Conservation (phyloP, 225 moss, liverwort and hornwort genomes). For the Marchantia polymorpha region DNA sequence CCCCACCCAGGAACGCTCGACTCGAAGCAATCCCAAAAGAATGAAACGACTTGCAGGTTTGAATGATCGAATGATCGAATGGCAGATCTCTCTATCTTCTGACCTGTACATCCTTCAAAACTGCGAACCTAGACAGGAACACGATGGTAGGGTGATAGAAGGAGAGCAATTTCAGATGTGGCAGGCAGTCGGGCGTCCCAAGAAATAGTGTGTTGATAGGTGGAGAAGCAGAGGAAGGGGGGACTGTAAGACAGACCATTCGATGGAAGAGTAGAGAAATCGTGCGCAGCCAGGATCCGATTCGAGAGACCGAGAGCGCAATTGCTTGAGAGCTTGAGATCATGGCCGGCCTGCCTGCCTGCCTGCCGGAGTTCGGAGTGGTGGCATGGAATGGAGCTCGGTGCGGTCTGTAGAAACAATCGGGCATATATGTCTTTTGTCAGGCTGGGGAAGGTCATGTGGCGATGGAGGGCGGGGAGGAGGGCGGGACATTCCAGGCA, state of each 20-base stretch:
- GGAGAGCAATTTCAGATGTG: not conserved
- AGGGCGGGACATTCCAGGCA: not conserved
- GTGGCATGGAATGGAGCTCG: not conserved
- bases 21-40: not conserved
- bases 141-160: not conserved
- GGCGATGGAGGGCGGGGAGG: not conserved
- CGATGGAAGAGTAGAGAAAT: constrained; percentile 37
- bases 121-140: not conserved
- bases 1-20: constrained; percentile 17
- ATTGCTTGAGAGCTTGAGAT: not conserved
- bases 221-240: constrained; percentile 46
- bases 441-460: not conserved
- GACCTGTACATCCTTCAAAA: not conserved
- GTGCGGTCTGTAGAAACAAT: not conserved
- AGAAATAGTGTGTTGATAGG: constrained; percentile 36
- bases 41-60: not conserved
- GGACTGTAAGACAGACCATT: constrained; percentile 39
- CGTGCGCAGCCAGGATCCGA: too few relatives aligned
- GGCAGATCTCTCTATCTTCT: not conserved
- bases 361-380: not conserved
- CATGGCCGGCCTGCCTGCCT: not conserved
- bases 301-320: not conserved
- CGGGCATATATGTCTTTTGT: not conserved
- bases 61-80: not conserved
- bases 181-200: not conserved